Conservation (phyloP, 768 basidiomycete genomes). For the Lentinula raphanica region DNA sequence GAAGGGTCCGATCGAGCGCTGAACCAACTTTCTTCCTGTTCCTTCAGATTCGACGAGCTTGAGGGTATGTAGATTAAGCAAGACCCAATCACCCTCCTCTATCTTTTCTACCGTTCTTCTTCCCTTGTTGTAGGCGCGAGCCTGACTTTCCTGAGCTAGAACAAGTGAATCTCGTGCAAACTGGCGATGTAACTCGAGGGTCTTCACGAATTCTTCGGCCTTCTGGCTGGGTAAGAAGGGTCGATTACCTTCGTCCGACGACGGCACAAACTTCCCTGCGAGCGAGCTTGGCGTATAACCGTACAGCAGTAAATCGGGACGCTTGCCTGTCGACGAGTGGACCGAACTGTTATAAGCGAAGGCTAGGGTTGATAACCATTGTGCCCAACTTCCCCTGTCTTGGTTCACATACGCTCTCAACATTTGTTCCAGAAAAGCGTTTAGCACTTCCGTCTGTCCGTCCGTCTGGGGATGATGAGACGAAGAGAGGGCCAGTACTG, state of each 20-base stretch:
- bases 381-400: conserved; percentile 20
- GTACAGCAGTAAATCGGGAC: conserved; percentile 23
- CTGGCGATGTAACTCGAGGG: conserved; percentile 3
- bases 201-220: conserved; percentile 6
- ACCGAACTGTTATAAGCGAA: too few relatives aligned
- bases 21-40: conserved; percentile 18
- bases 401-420: conserved; percentile 21
- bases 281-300: conserved; percentile 20
- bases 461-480: conserved; percentile 35
- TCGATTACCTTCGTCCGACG: background rate
- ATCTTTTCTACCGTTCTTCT: conserved; percentile 12
- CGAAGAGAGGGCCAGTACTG: conserved; percentile 20
- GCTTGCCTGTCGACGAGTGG: conserved; percentile 18
- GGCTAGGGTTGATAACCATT: conserved; percentile 19
- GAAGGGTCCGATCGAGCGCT: conserved; percentile 19
- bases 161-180: conserved; percentile 13
- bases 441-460: conserved; percentile 28
- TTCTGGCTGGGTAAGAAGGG: conserved; percentile 11
- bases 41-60: conserved; percentile 17
- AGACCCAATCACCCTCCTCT: conserved; percentile 14
- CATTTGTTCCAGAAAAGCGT: conserved; percentile 24
- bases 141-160: conserved; percentile 19
- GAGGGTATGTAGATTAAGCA: conserved; percentile 23
- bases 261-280: conserved; percentile 4
- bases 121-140: conserved; percentile 15